Conservation (phyloP, 2,329 filamentous ascomycete genomes). For the Paecilomyces niveus region DNA sequence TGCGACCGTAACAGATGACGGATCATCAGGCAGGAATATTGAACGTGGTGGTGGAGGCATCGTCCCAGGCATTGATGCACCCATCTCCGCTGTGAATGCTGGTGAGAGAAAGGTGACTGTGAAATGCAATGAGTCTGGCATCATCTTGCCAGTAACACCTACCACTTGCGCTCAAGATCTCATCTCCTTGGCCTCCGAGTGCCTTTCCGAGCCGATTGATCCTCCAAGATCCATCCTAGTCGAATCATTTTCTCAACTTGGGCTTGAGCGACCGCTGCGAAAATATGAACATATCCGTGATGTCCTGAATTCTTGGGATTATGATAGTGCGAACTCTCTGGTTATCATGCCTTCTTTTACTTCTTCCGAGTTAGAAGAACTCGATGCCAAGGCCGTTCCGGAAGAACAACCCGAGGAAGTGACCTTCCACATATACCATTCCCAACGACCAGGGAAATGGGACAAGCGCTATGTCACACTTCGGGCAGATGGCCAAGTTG, state of each 20-base stretch:
- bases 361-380: conserved; percentile 26
- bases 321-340: conserved; percentile 68
- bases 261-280: conserved; percentile 73
- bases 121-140: conserved; percentile 61
- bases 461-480: conserved; percentile 75
- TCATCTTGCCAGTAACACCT: conserved; percentile 64
- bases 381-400: conserved; percentile 61
- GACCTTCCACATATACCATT: conserved; percentile 69
- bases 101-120: conserved; percentile 69
- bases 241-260: conserved; percentile 68
- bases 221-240: conserved; percentile 62
- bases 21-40: conserved; percentile 13
- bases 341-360: conserved; percentile 59
- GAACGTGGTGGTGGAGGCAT: conserved; percentile 15
- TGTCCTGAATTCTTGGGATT: conserved; percentile 88
- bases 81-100: conserved; percentile 71
- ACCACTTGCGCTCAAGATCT: conserved; percentile 71
- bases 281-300: conserved; percentile 82
- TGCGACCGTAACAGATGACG: conserved; percentile 1
- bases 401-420: conserved; percentile 58
- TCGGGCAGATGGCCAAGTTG: conserved; percentile 63
- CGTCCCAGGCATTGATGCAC: conserved; percentile 61
- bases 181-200: conserved; percentile 58
- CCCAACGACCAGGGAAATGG: conserved; percentile 78
- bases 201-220: conserved; percentile 57